A percentile compares a stretch with the other conserved stretches of the same genome.
These are phyloP conservation scores for Wallacemonas sp. DNA, from an alignment of 208 protist genomes.

Conservation along the genomic window DNA sequence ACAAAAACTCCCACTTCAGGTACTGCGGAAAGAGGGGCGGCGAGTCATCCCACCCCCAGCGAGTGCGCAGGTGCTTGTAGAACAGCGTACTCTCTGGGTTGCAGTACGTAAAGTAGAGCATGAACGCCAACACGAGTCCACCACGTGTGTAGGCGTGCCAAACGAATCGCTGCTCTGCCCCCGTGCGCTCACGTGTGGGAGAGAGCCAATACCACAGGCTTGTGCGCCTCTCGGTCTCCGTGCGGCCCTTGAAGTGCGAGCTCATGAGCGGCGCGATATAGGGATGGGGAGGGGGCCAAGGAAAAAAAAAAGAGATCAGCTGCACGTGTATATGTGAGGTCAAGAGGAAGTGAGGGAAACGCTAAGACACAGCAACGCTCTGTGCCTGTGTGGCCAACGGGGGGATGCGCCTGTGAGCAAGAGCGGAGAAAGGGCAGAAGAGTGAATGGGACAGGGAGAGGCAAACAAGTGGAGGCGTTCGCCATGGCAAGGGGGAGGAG, in stretches of 20 bases:
- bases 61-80: slow-evolving; percentile 50
- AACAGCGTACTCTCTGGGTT: slow-evolving; percentile 83
- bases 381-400: too few relatives aligned
- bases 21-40: slow-evolving; percentile 67
- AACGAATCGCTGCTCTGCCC: slow-evolving; percentile 56
- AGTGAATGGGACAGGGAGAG: too few relatives aligned
- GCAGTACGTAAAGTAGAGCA: slow-evolving; percentile 86
- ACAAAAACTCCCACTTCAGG: slow-evolving; percentile 28
- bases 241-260: slow-evolving; percentile 46
- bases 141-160: slow-evolving; percentile 56
- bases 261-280: slow-evolving; percentile 41
- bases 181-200: slow-evolving; percentile 32
- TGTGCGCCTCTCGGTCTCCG: slow-evolving; percentile 40
- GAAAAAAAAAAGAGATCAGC: slow-evolving; percentile 17
- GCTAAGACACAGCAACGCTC: too few relatives aligned
- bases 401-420: too few relatives aligned
- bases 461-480: too few relatives aligned
- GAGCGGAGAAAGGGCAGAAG: too few relatives aligned
- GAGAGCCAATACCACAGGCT: slow-evolving; percentile 62
- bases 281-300: not conserved
- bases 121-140: slow-evolving; percentile 26
- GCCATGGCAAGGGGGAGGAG: too few relatives aligned
- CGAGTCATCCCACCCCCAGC: slow-evolving; percentile 37
- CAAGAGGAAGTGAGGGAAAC: too few relatives aligned
- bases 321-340: not conserved